These are phyloP conservation scores for Emergomyces africanus DNA, from an alignment of 2,329 filamentous ascomycete genomes.

Conservation along the genomic window DNA sequence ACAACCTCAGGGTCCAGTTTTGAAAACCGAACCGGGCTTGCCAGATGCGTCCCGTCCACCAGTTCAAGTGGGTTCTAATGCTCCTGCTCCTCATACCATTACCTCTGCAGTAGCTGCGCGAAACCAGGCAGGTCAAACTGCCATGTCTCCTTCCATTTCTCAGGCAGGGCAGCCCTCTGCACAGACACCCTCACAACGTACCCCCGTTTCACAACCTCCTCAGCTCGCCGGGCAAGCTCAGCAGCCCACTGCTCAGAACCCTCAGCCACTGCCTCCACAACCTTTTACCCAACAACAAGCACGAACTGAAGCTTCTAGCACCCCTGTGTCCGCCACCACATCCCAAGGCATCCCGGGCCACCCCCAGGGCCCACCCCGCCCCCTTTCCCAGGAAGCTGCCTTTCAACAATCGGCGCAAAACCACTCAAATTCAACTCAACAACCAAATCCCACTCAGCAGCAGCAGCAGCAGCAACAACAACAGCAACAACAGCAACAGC, in stretches of 20 bases:
- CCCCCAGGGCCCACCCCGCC: constrained; percentile 27
- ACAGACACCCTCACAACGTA: constrained; percentile 18
- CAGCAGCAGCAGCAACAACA: constrained; percentile 15
- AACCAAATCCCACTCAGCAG: constrained; percentile 15
- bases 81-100: constrained; percentile 34
- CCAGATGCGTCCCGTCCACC: background rate
- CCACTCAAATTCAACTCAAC: constrained; percentile 22
- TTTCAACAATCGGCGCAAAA: constrained; percentile 33
- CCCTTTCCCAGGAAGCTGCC: constrained; percentile 34
- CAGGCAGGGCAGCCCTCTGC: constrained; percentile 21
- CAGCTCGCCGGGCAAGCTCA: constrained; percentile 4
- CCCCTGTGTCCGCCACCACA: constrained; percentile 20
- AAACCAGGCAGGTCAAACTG: constrained; percentile 25
- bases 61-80: constrained; percentile 10
- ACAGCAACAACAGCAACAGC: constrained; percentile 17
- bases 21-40: background rate
- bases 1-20: constrained; percentile 10
- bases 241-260: constrained; percentile 1
- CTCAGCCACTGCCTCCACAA: constrained; percentile 6
- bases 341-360: constrained; percentile 17
- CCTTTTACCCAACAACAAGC: constrained; percentile 20
- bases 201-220: constrained; percentile 14
- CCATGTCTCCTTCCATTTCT: constrained; percentile 24
- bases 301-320: constrained; percentile 19
- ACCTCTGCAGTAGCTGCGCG: constrained; percentile 36